Evolutionary conservation across 768 basidiomycete species (phyloP), one percentile per base, ranked within the genome.

Genomic region (Sporobolomyces pararoseus): DNA sequence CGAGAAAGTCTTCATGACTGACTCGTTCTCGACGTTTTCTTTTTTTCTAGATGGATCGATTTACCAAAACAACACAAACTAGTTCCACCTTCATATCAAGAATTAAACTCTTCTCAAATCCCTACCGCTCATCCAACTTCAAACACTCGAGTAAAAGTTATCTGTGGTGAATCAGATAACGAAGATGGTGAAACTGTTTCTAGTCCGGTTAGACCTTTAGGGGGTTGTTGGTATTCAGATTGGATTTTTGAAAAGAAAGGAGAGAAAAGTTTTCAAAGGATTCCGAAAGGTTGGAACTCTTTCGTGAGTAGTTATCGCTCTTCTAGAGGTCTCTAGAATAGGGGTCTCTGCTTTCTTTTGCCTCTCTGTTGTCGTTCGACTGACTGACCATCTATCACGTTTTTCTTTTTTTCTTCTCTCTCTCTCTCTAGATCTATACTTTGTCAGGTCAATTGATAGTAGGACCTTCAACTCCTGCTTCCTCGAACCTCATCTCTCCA

Each of bases 201-300:
- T 2, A n/a, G n/a, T n/a, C 92, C 92, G 32, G 93, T 98, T 29
- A 83, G 88, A 55, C 91, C 91, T 0, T 84, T 93, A 0, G 94
- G 94, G 17, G 94, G 94, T 7, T 94, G 92, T 79, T 94, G 91
- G 90, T 96, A 86, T 80, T 87, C 94, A 81, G 90, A 94, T 77
- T 80, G 88, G 70, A 85, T 81, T 66, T 86, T 94, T 78, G 80
- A 83, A 32, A 83, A 84, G 68, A 83, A 85, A 35, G 86, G 84
- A 2, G 78, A 78, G 31, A 82, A 78, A 35, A 83, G 91, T 35
- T 95, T 90, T 82, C 94, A 94, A 78, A 85, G 88, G 14, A 82
- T 97, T 47, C 93, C 90, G 86, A 73, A 77, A n/a, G 88, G 87
- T 23, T 98, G 95, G 95, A 96, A 91, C 9, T 79, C 89, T 0